These are phyloP conservation scores for Russula vinacea DNA, from an alignment of 768 basidiomycete species.

Conservation along the genomic window DNA sequence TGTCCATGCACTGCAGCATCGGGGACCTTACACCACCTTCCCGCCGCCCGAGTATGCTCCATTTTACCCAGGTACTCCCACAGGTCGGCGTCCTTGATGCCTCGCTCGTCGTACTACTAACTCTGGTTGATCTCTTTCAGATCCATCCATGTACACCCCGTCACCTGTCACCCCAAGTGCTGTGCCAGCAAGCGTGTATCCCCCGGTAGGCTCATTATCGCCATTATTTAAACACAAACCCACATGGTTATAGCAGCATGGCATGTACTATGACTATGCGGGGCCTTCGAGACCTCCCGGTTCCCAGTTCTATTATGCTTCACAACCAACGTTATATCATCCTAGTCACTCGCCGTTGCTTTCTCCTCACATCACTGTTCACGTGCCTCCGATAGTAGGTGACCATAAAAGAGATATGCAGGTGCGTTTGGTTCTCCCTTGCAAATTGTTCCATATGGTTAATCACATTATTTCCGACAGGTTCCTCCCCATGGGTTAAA, in stretches of 20 bases:
- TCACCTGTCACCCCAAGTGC: conserved; percentile 44
- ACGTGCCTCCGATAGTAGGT: conserved; percentile 40
- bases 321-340: conserved; percentile 60
- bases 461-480: conserved; percentile 45
- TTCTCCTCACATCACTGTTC: conserved; percentile 45
- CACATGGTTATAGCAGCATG: conserved; percentile 43
- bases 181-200: conserved; percentile 49
- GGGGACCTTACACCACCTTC: conserved; percentile 49
- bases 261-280: conserved; percentile 59
- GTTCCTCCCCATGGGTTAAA: conserved; percentile 43
- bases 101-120: conserved; percentile 51
- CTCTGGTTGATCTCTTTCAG: conserved; percentile 50
- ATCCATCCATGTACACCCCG: conserved; percentile 50
- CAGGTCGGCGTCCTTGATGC: conserved; percentile 32
- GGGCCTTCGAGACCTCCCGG: conserved; percentile 45
- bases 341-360: conserved; percentile 54
- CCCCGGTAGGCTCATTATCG: conserved; percentile 39
- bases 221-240: conserved; percentile 44
- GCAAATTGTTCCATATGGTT: conserved; percentile 37
- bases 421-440: conserved; percentile 38
- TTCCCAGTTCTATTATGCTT: conserved; percentile 60
- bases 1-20: conserved; percentile 45
- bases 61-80: conserved; percentile 53
- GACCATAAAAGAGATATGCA: conserved; percentile 60
- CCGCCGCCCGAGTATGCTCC: conserved; percentile 56